These are phyloP conservation scores for Penicillium lagena DNA, from an alignment of 495 filamentous ascomycete species.

Conservation along the genomic window DNA sequence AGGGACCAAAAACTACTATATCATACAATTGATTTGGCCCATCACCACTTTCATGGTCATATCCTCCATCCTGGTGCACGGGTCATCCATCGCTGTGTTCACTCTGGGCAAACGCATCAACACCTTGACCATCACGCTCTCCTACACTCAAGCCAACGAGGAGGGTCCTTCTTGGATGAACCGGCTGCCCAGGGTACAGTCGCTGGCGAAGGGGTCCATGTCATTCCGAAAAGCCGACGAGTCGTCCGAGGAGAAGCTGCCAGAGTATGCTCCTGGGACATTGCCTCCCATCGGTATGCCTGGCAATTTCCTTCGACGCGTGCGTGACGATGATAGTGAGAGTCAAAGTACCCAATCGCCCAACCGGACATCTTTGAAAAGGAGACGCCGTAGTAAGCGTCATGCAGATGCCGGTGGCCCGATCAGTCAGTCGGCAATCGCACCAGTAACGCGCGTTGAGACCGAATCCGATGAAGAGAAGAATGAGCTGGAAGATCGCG, in stretches of 20 bases:
- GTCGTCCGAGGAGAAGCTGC: conserved; percentile 53
- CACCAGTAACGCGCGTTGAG: conserved; percentile 45
- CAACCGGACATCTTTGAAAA: conserved; percentile 48
- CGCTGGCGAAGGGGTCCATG: conserved; percentile 75
- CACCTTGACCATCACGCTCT: conserved; percentile 90
- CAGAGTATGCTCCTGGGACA: conserved; percentile 68
- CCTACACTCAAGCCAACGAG: conserved; percentile 84
- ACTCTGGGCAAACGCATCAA: conserved; percentile 98
- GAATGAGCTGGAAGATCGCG: conserved; percentile 33
- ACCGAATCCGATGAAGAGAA: conserved; percentile 14
- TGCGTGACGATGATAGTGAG: conserved; percentile 67
- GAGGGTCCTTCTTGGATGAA: conserved; percentile 94
- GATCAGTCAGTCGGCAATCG: conserved; percentile 85
- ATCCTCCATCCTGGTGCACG: conserved; percentile 90
- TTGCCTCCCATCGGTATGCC: conserved; percentile 71
- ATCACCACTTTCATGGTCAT: conserved; percentile 94
- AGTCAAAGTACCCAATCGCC: conserved; percentile 49
- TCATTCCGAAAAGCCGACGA: conserved; percentile 62
- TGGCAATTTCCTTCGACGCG: conserved; percentile 75
- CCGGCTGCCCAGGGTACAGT: conserved; percentile 79
- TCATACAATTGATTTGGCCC: conserved; percentile 88
- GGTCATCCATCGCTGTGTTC: conserved; percentile 96
- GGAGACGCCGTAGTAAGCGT: conserved; percentile 60
- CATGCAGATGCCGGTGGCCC: conserved; percentile 77
- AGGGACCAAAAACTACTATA: conserved; percentile 50